A percentile compares a stretch with the other conserved stretches of the same genome.
Conservation (phyloP, 2,329 filamentous ascomycete species). For the Beauveria rudraprayagi region DNA sequence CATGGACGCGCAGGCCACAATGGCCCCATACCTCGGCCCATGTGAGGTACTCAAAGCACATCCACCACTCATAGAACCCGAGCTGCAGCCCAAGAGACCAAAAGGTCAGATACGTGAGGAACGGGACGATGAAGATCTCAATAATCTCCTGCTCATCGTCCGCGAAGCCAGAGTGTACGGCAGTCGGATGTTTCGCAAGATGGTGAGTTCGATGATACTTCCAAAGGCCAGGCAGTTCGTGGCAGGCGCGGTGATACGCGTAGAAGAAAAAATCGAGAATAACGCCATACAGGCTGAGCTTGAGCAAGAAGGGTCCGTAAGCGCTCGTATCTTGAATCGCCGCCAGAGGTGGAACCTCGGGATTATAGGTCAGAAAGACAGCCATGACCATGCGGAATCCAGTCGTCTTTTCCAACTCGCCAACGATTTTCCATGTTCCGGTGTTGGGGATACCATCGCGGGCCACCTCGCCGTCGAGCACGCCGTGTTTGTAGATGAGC, state of each 20-base stretch:
- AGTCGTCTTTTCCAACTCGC: slow-evolving; percentile 18
- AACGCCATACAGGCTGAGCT: slow-evolving; percentile 26
- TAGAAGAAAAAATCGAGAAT: slow-evolving; percentile 34
- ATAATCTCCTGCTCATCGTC: slow-evolving; percentile 34
- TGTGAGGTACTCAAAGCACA: slow-evolving; percentile 35
- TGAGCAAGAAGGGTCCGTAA: slow-evolving; percentile 22
- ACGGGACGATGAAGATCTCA: slow-evolving; percentile 31
- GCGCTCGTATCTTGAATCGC: slow-evolving; percentile 6
- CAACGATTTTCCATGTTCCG: slow-evolving; percentile 17
- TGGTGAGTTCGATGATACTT: slow-evolving; percentile 34
- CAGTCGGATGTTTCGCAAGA: slow-evolving; percentile 33
- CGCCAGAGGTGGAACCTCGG: slow-evolving; percentile 1
- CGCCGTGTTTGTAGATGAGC: slow-evolving; percentile 23
- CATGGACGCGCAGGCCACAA: slow-evolving; percentile 29
- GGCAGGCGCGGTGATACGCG: slow-evolving; percentile 34
- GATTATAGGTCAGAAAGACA: slow-evolving; percentile 19
- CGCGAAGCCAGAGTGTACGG: slow-evolving; percentile 32
- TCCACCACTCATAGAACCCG: slow-evolving; percentile 40
- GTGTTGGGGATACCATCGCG: slow-evolving; percentile 28
- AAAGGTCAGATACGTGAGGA: slow-evolving; percentile 30
- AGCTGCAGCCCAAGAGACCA: slow-evolving; percentile 28
- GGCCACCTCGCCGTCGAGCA: slow-evolving; percentile 20
- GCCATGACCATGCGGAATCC: slow-evolving; percentile 17
- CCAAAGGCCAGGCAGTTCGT: slow-evolving; percentile 31
- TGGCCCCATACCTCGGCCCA: slow-evolving; percentile 33